Base-by-base conservation (phyloP, 345 rosid species). In the Bruguiera parviflora region DNA sequence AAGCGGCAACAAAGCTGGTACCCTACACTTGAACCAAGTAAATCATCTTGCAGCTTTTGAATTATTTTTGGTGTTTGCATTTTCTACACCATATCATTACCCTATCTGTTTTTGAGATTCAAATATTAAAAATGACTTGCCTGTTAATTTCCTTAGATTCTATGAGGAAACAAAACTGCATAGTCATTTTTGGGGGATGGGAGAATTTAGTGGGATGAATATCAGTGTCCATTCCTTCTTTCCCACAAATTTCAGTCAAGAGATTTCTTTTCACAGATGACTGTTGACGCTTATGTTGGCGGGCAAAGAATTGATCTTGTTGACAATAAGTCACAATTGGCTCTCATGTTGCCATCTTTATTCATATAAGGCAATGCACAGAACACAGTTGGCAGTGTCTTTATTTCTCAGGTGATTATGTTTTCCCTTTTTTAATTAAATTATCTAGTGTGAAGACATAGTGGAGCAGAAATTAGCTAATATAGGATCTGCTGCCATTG, bases 1-100 rank as follows among this genome's bases (percentile, higher is more conserved):
- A 56, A 96, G 98, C 84, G 90, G 99, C 84, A 98, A 96, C 66
- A 96, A 32, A 32, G 92, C 99, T 61, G 99, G 99, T 75, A 92
- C 99, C 58, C 77, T 95, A 64, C 92, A 97, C 33, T 77, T 95
- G 86, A 92, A 95, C 84, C 80, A 90, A 96, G 99, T 88, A n/a
- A 65, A 60, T 39, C 46, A 27, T 22, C 31, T 27, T 27, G 19
- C 53, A 7, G 11, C 21, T 62, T 18, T 52, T 39, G 24, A 13
- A 4, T 4, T 60, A 61, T 74, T 71, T 55, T 73, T 32, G 35
- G 39, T 35, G 39, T 35, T 35, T 35, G 13, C 1, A 37, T 37
- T 2, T 37, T 37, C 43, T 37, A 37, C 3, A 8, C 2, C 8
- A 1, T 9, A 8, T 37, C 13, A 1, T 37, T 37, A 2, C 43